These are phyloP conservation scores for Trichoderma hamatum DNA, from an alignment of 2,329 filamentous ascomycete genomes.

Conservation along the genomic window DNA sequence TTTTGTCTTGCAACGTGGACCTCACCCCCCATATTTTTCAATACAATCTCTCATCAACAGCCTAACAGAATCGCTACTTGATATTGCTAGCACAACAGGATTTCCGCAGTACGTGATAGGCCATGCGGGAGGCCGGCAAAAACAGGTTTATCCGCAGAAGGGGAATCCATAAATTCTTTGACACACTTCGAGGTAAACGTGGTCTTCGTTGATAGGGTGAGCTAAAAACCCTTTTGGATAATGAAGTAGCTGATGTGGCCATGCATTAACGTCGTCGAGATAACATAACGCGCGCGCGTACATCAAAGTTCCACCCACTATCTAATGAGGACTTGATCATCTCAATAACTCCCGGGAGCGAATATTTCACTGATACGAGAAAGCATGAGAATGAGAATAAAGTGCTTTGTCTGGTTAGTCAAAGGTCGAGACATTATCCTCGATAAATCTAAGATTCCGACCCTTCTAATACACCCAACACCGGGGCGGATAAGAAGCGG, in stretches of 20 bases:
- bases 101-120: not conserved
- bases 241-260: not conserved
- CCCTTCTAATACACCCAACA: not conserved
- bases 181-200: not conserved
- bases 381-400: not conserved
- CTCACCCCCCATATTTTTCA: not conserved
- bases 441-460: not conserved
- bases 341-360: not conserved
- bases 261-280: not conserved
- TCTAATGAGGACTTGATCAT: not conserved
- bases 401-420: not conserved
- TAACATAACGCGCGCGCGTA: not conserved
- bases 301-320: not conserved
- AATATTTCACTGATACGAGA: not conserved
- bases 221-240: not conserved
- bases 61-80: too few relatives aligned
- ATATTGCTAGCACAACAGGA: too few relatives aligned
- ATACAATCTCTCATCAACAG: too few relatives aligned
- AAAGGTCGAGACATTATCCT: not conserved
- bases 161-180: not conserved
- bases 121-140: not conserved
- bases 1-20: not conserved
- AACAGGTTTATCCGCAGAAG: not conserved
- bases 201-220: not conserved
- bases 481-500: not conserved